Conservation (phyloP, 2,329 filamentous ascomycete genomes). For the Colletotrichum sublineola region DNA sequence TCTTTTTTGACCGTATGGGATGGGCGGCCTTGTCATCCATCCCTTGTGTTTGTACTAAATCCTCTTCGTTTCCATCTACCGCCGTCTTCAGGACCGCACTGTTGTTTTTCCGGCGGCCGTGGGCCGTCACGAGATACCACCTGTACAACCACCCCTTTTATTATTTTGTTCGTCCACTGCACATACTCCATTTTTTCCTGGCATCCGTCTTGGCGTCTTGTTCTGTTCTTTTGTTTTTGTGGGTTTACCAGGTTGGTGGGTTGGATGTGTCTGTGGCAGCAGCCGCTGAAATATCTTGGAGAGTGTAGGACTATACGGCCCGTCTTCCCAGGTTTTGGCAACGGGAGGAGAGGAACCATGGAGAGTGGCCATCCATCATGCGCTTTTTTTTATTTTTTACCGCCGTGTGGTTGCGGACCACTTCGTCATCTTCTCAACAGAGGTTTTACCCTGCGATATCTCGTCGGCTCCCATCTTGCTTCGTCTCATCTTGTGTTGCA, state of each 20-base stretch:
- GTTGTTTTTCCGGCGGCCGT: constrained; percentile 30
- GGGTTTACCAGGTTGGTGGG: constrained; percentile 9
- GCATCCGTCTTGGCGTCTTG: constrained; percentile 36
- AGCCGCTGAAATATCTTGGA: constrained; percentile 14
- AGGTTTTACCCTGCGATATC: constrained; percentile 14
- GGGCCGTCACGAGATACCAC: constrained; percentile 44
- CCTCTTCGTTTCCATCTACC: constrained; percentile 19
- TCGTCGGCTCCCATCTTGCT: constrained; percentile 14
- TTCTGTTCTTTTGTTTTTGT: constrained; percentile 3
- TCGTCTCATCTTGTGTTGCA: neutral
- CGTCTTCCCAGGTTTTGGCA: constrained; percentile 3
- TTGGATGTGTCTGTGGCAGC: constrained; percentile 17
- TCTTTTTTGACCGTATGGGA: constrained; percentile 21
- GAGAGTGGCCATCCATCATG: constrained; percentile 31
- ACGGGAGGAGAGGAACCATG: constrained; percentile 9
- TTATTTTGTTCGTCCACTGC: constrained; percentile 12
- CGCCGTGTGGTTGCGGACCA: constrained; percentile 10
- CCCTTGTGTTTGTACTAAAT: constrained; percentile 30
- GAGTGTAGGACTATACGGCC: constrained; percentile 21
- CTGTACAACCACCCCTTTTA: constrained; percentile 38
- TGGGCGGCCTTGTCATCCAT: constrained; percentile 18
- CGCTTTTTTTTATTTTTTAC: constrained; percentile 19
- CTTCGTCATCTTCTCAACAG: constrained; percentile 22
- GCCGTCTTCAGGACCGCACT: constrained; percentile 16
- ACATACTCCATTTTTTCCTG: constrained; percentile 28